Base-by-base conservation (phyloP, 1,284 basidiomycete species). In the Cryptococcus sp. region DNA sequence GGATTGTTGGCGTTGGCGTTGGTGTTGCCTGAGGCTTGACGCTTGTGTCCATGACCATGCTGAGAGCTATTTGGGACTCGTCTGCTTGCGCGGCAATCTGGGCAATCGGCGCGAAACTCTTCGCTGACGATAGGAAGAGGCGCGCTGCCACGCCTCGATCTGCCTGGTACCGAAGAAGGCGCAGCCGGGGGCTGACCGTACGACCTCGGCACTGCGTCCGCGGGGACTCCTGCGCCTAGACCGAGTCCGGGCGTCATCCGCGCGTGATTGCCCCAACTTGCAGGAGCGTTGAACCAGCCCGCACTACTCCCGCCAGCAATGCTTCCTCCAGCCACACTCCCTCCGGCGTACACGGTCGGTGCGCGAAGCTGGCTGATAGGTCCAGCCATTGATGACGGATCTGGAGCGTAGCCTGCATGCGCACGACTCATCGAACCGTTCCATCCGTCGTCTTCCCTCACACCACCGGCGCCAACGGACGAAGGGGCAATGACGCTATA, bases 361-460 rank as follows among this genome's bases (percentile, higher is more conserved):
- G 20, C 27, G 17, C 38, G 41, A 30, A 58, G 47, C 27, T 54
- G 52, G 6, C 59, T 53, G 10, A 63, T 53, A 23, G 54, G 62
- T 15, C 67, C 71, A 3, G 66, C 64, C 10, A 65, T 64, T 1
- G 63, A 66, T 0, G 59, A 50, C 48, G 66, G 35, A 49, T 73
- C 71, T 7, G 71, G 71, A n/a, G 60, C 55, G 43, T 67, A 55
- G 17, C 64, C 65, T 25, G 40, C 10, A 57, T 72, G 71, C 5
- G 27, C 45, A 27, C 71, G 30, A 15, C 65, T 67, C 5, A 58
- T n/a, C 20, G 59, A 57, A 15, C 71, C 68, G 46, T 65, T 58
- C 70, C 71, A 72, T 27, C 70, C 66, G 27, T 70, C 71, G 43
- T 70, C 71, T 5, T 58, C 48, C 45, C 69, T 48, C 19, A 48